Percentiles rank a stretch among this genome's conserved stretches.
Evolutionary conservation across 2,329 filamentous ascomycete genomes (phyloP).

Genomic region (Periconia macrospinosa): DNA sequence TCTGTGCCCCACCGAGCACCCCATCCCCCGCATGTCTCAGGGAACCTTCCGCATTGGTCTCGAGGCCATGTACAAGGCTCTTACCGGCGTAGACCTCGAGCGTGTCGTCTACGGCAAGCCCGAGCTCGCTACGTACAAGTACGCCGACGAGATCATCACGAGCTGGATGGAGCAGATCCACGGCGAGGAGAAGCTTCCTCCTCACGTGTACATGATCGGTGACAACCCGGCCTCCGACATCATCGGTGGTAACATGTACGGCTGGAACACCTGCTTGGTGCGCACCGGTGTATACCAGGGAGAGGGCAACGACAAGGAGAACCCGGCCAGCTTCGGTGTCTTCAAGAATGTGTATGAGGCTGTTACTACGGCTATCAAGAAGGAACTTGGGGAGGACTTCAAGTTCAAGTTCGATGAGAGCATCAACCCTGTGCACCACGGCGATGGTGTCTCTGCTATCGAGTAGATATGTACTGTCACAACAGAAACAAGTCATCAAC

Average conservation of each 20-base stretch:
- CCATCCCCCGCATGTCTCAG: slow-evolving; percentile 70
- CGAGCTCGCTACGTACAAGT: slow-evolving; percentile 75
- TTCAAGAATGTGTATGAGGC: slow-evolving; percentile 74
- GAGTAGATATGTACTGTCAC: slow-evolving; percentile 47
- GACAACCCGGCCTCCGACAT: slow-evolving; percentile 76
- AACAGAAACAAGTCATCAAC: background rate
- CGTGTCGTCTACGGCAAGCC: slow-evolving; percentile 78
- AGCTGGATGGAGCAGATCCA: slow-evolving; percentile 78
- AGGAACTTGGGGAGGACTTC: slow-evolving; percentile 74
- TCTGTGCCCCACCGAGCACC: slow-evolving; percentile 62
- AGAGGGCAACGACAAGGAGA: slow-evolving; percentile 73
- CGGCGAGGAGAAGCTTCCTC: slow-evolving; percentile 68
- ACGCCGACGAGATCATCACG: slow-evolving; percentile 72
- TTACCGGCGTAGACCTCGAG: slow-evolving; percentile 71
- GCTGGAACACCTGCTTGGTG: slow-evolving; percentile 79
- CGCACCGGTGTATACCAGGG: slow-evolving; percentile 79
- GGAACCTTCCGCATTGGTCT: slow-evolving; percentile 75
- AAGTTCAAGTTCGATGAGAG: slow-evolving; percentile 71
- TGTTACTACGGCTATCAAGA: slow-evolving; percentile 66
- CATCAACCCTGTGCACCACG: slow-evolving; percentile 68
- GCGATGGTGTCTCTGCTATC: slow-evolving; percentile 56
- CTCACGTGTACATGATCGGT: slow-evolving; percentile 76
- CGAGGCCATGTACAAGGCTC: slow-evolving; percentile 72
- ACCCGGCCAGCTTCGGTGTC: slow-evolving; percentile 76
- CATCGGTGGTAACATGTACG: slow-evolving; percentile 77